Base-by-base conservation (phyloP, 768 basidiomycete genomes). In the Neoboletus magnificus region DNA sequence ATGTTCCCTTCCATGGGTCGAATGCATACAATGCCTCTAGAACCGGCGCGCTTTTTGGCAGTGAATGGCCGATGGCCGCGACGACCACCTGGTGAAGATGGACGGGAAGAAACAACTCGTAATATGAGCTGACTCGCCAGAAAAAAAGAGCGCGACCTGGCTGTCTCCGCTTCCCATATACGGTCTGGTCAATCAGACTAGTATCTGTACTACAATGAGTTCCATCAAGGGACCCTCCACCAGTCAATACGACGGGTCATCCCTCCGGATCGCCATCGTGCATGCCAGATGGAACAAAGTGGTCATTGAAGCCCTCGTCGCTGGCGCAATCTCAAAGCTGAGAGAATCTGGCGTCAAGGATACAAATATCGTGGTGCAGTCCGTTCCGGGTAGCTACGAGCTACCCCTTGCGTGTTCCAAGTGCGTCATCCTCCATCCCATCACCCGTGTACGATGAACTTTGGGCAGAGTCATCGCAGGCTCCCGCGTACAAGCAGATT, bases 361-460 rank as follows among this genome's bases (percentile, higher is more conserved):
- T 48, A 79, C 79, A 68, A 95, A 98, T 65, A 98, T 99, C 66
- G 81, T 93, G 48, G 75, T 95, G 42, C 88, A 95, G 76, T 88
- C 86, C 35, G 93, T 99, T 1, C 94, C 96, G 0, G 97, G 97
- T 10, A 92, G 89, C 74, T 99, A 86, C 71, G 97, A 99, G 77
- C 80, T 99, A 20, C 97, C 97, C 4, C 67, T 84, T 78, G 85
- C 94, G 15, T 89, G 86, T 66, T 84, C 88, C 62, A 86, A 84
- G 96, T 97, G 71, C 66, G 85, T 72, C 49, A n/a, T 23, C 15
- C 16, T 30, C 36, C 40, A 43, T 33, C 50, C 32, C 18, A 27
- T 29, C 39, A 18, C 47, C 39, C 37, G 42, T 52, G 39, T 48
- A 54, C 54, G 50, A 25, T 50, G 22, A 59, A 59, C 48, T 20